Conservation (phyloP, 805 yeast genomes). For the Candida jianshihensis region DNA sequence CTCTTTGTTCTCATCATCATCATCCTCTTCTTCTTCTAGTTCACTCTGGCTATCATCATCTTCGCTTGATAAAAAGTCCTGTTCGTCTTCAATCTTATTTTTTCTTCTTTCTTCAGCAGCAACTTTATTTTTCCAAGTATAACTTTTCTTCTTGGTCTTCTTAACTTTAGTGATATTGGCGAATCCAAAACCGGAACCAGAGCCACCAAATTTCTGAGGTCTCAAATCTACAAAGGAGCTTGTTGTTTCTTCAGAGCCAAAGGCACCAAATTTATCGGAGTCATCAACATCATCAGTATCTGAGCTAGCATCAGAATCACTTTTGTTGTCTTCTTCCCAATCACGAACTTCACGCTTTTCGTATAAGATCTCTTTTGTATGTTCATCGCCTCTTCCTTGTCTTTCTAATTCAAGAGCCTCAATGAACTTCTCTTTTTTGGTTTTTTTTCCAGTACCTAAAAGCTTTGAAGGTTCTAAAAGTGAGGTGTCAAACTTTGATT, state of each 20-base stretch:
- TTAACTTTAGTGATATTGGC: conserved; percentile 43
- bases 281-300: conserved; percentile 21
- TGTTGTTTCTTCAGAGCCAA: conserved; percentile 2
- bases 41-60: conserved; percentile 3
- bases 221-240: conserved; percentile 59
- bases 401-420: conserved; percentile 70
- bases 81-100: conserved; percentile 47
- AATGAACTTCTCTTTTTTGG: conserved; percentile 60
- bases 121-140: conserved; percentile 66
- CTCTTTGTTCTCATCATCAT: conserved; percentile 20
- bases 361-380: conserved; percentile 55
- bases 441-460: conserved; percentile 67
- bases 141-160: conserved; percentile 42
- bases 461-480: conserved; percentile 65
- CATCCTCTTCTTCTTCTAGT: conserved; percentile 14
- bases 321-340: conserved; percentile 40
- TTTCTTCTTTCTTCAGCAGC: conserved; percentile 40
- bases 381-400: conserved; percentile 62
- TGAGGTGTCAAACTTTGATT: conserved; percentile 58
- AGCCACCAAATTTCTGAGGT: conserved; percentile 52
- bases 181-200: conserved; percentile 69
- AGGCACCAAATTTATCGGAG: conserved; percentile 21
- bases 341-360: conserved; percentile 60
- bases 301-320: conserved; percentile 13
- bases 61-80: conserved; percentile 43